These are phyloP conservation scores for Starmerella floricola DNA, from an alignment of 805 yeast genomes.

Conservation along the genomic window DNA sequence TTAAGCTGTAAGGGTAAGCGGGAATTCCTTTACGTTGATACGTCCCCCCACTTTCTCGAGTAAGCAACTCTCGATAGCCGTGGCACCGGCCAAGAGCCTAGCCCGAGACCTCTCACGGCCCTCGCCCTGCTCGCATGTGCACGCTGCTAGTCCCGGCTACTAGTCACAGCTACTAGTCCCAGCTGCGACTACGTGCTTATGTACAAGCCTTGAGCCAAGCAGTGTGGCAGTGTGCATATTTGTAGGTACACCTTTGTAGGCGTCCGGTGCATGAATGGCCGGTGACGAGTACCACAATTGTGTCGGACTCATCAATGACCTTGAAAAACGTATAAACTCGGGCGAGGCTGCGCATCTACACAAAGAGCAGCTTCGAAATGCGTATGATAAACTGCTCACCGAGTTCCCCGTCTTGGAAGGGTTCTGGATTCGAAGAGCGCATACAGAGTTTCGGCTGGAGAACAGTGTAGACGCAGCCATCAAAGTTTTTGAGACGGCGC, in stretches of 20 bases:
- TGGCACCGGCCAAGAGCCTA: too few species aligned
- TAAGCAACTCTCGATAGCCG: background rate
- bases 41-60: background rate
- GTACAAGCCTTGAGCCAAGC: too few species aligned
- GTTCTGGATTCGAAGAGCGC: conserved; percentile 35
- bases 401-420: conserved; percentile 32
- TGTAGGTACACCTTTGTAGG: too few species aligned
- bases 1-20: too few species aligned
- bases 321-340: conserved; percentile 1
- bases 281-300: background rate
- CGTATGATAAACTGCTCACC: conserved; percentile 16
- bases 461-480: conserved; percentile 25
- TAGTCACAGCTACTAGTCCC: too few species aligned
- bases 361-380: background rate
- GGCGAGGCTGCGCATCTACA: background rate
- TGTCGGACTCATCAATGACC: background rate
- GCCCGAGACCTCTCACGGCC: too few species aligned
- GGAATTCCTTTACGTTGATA: background rate
- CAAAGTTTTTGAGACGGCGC: conserved; percentile 29
- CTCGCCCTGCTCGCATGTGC: too few species aligned
- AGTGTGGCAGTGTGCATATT: too few species aligned
- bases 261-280: too few species aligned
- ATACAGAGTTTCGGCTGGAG: conserved; percentile 28
- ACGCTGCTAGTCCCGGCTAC: too few species aligned
- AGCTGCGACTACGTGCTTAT: too few species aligned